Conservation (phyloP, 495 filamentous ascomycete genomes). For the Daldinia grandis region DNA sequence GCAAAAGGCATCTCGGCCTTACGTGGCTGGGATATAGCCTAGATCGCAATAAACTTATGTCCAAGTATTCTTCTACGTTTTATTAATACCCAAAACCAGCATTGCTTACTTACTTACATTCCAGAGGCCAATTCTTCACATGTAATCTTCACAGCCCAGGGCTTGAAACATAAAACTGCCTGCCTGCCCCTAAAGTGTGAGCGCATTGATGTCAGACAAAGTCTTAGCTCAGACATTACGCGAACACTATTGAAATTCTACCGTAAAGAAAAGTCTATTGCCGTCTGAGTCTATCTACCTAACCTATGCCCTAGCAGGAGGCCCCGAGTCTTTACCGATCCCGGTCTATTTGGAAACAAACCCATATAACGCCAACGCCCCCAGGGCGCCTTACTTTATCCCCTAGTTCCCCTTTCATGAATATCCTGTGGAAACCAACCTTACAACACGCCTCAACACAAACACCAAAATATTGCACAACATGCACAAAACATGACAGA, state of each 20-base stretch:
- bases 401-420: not conserved
- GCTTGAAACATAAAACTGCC: not conserved
- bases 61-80: constrained; percentile 1
- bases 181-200: not conserved
- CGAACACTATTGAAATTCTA: constrained; percentile 1
- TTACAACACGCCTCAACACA: not conserved
- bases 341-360: not conserved
- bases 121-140: not conserved
- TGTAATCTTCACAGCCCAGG: not conserved
- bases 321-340: constrained; percentile 1
- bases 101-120: not conserved
- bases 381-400: not conserved
- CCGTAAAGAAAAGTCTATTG: constrained; percentile 22
- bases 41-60: constrained; percentile 25
- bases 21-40: constrained; percentile 19
- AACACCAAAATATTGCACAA: not conserved
- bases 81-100: not conserved
- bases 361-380: not conserved
- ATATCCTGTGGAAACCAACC: not conserved
- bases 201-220: not conserved
- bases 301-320: not conserved
- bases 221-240: constrained; percentile 1
- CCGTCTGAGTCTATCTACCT: constrained; percentile 19
- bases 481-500: not conserved
- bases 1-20: constrained; percentile 20